Base-by-base conservation (phyloP, 805 yeast genomes). In the Wickerhamomyces canadensis region DNA sequence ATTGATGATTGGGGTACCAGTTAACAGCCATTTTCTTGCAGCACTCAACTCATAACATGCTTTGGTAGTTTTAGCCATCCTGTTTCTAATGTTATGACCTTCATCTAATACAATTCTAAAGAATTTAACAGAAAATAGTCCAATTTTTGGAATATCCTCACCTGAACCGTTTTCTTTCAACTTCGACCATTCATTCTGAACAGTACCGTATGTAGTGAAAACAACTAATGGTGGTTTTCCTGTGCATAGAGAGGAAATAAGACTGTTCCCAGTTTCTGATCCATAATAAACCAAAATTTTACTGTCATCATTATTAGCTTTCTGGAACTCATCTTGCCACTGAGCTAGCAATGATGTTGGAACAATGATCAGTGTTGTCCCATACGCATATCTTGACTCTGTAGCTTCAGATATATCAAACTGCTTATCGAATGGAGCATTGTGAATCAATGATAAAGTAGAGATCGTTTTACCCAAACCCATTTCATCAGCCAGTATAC, bases 401-500 rank as follows among this genome's bases (percentile, higher is more conserved):
- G n/a, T 4, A 8, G 34, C 19, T 4, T 16, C n/a, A 8, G 25
- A 10, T 6, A 21, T 19, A 12, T 38, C 29, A 31, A 25, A 51
- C 1, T 47, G 43, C 12, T 54, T 39, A 50, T 83, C 89, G 32
- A 49, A 56, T 0, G 87, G 84, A 9, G 71, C 78, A 0, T 85
- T 70, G 39, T 82, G 76, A 11, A 89, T 68, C 34, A 91, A 61
- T 0, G 96, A 72, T 36, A 87, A 60, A 0, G 95, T 77, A 1
- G 95, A 83, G 18, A 89, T 83, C 0, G 98, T 89, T 55, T 89
- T 89, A 30, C 98, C 98, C 8, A 89, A 67, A 0, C 98, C 98
- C 98, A 89, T 89, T 57, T 89, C 98, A 62, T 89, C 98, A 0
- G 97, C 95, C 13, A 89, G 62, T 16, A 89, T 84, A 3, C 98